A percentile compares a stretch with the other conserved stretches of the same genome.
These are phyloP conservation scores for Naegleria gruberi DNA, from an alignment of 208 protist species.

Conservation along the genomic window DNA sequence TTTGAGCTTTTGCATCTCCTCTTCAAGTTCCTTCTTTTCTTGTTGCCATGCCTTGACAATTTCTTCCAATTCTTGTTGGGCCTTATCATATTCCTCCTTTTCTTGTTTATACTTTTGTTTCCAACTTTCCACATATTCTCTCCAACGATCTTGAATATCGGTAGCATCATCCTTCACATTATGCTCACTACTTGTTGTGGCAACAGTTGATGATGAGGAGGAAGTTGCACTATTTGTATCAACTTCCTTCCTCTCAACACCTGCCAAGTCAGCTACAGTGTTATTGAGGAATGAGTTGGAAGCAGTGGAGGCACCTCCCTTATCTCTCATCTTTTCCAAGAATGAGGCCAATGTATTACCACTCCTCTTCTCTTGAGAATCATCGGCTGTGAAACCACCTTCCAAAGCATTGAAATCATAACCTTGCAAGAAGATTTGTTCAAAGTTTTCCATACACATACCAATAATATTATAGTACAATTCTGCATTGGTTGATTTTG, in stretches of 20 bases:
- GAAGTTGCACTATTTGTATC: not conserved
- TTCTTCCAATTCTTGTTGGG: not conserved
- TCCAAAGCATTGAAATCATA: not conserved
- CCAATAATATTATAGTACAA: not conserved
- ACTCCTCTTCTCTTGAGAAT: not conserved
- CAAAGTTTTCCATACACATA: not conserved
- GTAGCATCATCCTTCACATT: not conserved
- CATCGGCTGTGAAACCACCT: not conserved
- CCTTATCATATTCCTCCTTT: not conserved
- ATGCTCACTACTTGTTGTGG: too few relatives aligned
- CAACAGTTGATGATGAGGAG: too few relatives aligned
- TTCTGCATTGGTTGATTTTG: not conserved
- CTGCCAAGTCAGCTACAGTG: too few relatives aligned
- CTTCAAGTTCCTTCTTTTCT: not conserved
- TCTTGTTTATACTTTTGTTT: not conserved
- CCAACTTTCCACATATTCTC: slow-evolving; percentile 1
- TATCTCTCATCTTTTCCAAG: not conserved
- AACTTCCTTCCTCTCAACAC: too few relatives aligned
- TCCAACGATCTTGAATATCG: not conserved
- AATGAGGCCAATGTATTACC: not conserved
- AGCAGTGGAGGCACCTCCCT: not conserved
- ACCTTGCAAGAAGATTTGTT: not conserved
- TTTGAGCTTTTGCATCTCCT: not conserved
- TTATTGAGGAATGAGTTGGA: not conserved
- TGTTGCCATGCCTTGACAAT: not conserved